Conservation (phyloP, 2,329 filamentous ascomycete species). For the Fusarium albosuccineum region DNA sequence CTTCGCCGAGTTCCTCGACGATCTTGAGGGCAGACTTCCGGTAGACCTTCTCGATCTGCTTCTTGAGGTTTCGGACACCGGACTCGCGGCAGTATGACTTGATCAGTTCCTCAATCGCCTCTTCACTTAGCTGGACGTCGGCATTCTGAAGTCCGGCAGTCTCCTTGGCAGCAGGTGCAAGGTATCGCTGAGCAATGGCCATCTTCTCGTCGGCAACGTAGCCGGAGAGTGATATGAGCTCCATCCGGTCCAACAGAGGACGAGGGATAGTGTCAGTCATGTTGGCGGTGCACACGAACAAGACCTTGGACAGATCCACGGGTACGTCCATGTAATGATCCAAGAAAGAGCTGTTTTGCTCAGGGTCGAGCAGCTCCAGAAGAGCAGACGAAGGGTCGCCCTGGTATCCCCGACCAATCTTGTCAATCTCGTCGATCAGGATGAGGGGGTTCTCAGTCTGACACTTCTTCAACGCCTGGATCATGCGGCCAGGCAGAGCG, state of each 20-base stretch:
- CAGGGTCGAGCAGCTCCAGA: slow-evolving; percentile 92
- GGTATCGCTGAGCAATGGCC: slow-evolving; percentile 94
- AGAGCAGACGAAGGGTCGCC: slow-evolving; percentile 95
- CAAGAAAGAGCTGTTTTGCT: slow-evolving; percentile 97
- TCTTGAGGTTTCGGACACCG: slow-evolving; percentile 97
- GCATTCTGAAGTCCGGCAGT: slow-evolving; percentile 90
- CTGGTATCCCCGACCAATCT: slow-evolving; percentile 96
- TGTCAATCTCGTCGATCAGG: slow-evolving; percentile 97
- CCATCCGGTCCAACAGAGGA: slow-evolving; percentile 95
- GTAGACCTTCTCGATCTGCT: slow-evolving; percentile 99
- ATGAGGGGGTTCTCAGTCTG: slow-evolving; percentile 98
- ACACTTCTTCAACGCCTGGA: slow-evolving; percentile 98
- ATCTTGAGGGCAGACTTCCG: slow-evolving; percentile 98
- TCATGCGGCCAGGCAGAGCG: slow-evolving; percentile 93
- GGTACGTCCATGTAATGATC: slow-evolving; percentile 99
- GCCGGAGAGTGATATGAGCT: slow-evolving; percentile 94
- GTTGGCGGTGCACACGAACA: slow-evolving; percentile 99
- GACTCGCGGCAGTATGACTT: slow-evolving; percentile 99
- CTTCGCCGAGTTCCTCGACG: slow-evolving; percentile 92
- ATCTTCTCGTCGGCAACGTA: slow-evolving; percentile 99
- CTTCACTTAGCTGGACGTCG: slow-evolving; percentile 86
- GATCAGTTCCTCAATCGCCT: slow-evolving; percentile 95
- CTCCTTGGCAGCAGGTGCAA: slow-evolving; percentile 94
- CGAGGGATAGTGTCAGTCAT: slow-evolving; percentile 98
- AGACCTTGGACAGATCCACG: slow-evolving; percentile 95